A percentile compares a stretch with the other conserved stretches of the same genome.
Evolutionary conservation across 1,284 basidiomycete species (phyloP).

Genomic region (Lignosus rhinocerotis): DNA sequence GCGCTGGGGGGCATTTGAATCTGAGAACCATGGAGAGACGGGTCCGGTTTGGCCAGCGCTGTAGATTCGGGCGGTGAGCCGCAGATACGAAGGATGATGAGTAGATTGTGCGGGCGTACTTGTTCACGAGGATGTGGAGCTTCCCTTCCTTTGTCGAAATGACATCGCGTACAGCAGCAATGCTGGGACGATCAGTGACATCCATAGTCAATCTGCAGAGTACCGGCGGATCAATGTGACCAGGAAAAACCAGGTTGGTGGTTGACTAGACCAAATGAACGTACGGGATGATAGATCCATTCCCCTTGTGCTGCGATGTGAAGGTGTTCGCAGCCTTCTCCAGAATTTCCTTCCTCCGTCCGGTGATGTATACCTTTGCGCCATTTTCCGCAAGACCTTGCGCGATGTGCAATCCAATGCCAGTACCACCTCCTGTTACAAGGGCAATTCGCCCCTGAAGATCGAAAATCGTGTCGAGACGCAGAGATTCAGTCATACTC

Average conservation of each 20-base stretch:
- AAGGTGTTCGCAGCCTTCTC: slow-evolving; percentile 53
- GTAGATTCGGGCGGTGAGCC: slow-evolving; percentile 2
- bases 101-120: slow-evolving; percentile 58
- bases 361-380: slow-evolving; percentile 81
- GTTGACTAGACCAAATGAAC: slow-evolving; percentile 27
- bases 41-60: slow-evolving; percentile 78
- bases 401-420: slow-evolving; percentile 78
- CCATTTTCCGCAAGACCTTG: slow-evolving; percentile 75
- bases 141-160: slow-evolving; percentile 66
- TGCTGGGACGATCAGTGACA: slow-evolving; percentile 68
- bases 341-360: slow-evolving; percentile 64
- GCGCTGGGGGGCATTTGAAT: slow-evolving; percentile 55
- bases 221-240: not conserved
- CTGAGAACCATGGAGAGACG: slow-evolving; percentile 53
- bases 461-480: slow-evolving; percentile 50
- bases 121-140: slow-evolving; percentile 79
- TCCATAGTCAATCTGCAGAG: slow-evolving; percentile 63
- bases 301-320: slow-evolving; percentile 41
- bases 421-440: slow-evolving; percentile 80
- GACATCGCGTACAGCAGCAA: slow-evolving; percentile 50
- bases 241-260: not conserved
- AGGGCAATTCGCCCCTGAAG: slow-evolving; percentile 66
- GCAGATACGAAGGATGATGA: not conserved
- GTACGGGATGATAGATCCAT: slow-evolving; percentile 59
- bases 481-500: slow-evolving; percentile 18